A percentile compares a stretch with the other conserved stretches of the same genome.
Conservation (phyloP, 305 asterid genomes). For the Fraxinus sp. region DNA sequence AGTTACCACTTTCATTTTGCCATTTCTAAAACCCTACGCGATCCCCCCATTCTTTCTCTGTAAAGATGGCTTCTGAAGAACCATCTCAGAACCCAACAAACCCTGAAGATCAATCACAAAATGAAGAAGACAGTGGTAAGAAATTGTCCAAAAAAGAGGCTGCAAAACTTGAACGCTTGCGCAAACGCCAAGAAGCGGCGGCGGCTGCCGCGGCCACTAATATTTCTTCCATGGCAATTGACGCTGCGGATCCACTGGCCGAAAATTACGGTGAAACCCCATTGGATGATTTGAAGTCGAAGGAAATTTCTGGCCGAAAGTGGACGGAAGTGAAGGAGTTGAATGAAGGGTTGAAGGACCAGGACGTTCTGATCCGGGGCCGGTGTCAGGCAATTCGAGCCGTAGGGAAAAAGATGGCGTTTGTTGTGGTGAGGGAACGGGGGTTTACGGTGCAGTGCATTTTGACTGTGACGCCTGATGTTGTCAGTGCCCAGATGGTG, state of each 20-base stretch:
- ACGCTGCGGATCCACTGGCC: slow-evolving; percentile 52
- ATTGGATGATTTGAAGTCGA: slow-evolving; percentile 59
- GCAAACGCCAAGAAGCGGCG: slow-evolving; percentile 69
- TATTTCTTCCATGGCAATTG: slow-evolving; percentile 39
- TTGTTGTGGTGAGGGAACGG: slow-evolving; percentile 64
- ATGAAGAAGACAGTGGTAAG: slow-evolving; percentile 37
- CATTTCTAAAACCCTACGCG: background rate
- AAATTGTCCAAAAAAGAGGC: slow-evolving; percentile 66
- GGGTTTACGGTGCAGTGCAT: slow-evolving; percentile 84
- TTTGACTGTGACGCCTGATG: slow-evolving; percentile 51
- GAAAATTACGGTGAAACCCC: slow-evolving; percentile 67
- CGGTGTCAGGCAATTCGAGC: slow-evolving; percentile 71
- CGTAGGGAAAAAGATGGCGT: slow-evolving; percentile 74
- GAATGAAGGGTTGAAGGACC: slow-evolving; percentile 43
- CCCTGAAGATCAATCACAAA: slow-evolving; percentile 33
- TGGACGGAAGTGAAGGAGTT: slow-evolving; percentile 64
- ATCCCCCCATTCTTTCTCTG: background rate
- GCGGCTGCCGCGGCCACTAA: slow-evolving; percentile 39
- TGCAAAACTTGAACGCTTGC: slow-evolving; percentile 62
- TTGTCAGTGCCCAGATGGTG: slow-evolving; percentile 76
- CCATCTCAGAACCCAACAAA: slow-evolving; percentile 20
- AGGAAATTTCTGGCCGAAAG: slow-evolving; percentile 51
- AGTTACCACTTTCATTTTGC: background rate
- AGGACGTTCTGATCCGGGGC: slow-evolving; percentile 57
- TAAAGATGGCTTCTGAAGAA: slow-evolving; percentile 41